These are phyloP conservation scores for Exophiala aquamarina DNA, from an alignment of 2,329 filamentous ascomycete genomes.

Conservation along the genomic window DNA sequence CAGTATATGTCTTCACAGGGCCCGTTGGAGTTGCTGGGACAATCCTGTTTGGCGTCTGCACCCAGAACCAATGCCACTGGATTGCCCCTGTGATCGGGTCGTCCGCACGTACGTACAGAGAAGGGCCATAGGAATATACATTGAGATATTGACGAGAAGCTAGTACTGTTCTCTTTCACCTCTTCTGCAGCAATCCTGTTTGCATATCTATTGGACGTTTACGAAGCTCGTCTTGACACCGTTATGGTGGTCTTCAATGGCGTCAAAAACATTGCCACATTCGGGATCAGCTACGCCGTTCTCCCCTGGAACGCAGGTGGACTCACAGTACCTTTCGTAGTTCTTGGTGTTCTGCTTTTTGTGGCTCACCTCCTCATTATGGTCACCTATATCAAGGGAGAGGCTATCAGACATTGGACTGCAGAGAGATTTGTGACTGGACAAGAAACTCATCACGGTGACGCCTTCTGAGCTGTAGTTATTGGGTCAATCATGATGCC, in stretches of 20 bases:
- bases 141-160: slow-evolving; percentile 1
- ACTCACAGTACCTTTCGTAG: slow-evolving; percentile 14
- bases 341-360: slow-evolving; percentile 13
- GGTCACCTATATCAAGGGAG: slow-evolving; percentile 7
- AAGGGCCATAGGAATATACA: too few relatives aligned
- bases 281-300: slow-evolving; percentile 17
- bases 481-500: too few relatives aligned
- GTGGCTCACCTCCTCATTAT: slow-evolving; percentile 14
- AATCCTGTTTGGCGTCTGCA: slow-evolving; percentile 15
- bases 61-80: slow-evolving; percentile 15
- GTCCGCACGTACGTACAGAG: neutral
- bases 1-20: slow-evolving; percentile 10
- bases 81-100: slow-evolving; percentile 11
- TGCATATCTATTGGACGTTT: slow-evolving; percentile 16
- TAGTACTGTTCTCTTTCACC: slow-evolving; percentile 17
- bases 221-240: slow-evolving; percentile 14
- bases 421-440: slow-evolving; percentile 5
- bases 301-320: slow-evolving; percentile 15
- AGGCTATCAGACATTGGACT: slow-evolving; percentile 10
- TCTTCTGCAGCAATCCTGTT: slow-evolving; percentile 10
- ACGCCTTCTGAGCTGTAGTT: slow-evolving; percentile 13
- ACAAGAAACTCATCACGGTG: slow-evolving; percentile 6
- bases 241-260: slow-evolving; percentile 20
- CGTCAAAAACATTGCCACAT: slow-evolving; percentile 15
- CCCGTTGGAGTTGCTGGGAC: slow-evolving; percentile 9